Evolutionary conservation across 495 filamentous ascomycete species (phyloP).

Genomic region (Trichoderma asperelloides): DNA sequence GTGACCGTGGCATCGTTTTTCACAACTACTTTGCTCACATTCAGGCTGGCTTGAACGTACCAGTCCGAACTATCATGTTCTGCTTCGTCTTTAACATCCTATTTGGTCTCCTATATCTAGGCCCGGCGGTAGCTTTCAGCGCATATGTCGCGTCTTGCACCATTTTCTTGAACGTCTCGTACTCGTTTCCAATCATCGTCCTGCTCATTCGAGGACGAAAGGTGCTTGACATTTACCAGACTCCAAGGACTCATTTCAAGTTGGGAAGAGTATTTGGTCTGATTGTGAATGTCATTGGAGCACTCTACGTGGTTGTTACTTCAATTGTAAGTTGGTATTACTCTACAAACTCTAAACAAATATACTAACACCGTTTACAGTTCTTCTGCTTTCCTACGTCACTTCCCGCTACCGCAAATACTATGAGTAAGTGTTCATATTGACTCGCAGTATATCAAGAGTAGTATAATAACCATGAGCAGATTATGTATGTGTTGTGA

Average conservation of each 20-base stretch:
- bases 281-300: slow-evolving; percentile 19
- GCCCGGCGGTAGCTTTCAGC: slow-evolving; percentile 25
- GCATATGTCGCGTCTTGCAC: slow-evolving; percentile 26
- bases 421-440: slow-evolving; percentile 20
- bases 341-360: neutral
- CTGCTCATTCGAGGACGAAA: slow-evolving; percentile 23
- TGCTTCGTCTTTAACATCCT: slow-evolving; percentile 26
- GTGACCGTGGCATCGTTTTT: slow-evolving; percentile 45
- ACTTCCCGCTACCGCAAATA: slow-evolving; percentile 20
- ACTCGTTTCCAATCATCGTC: slow-evolving; percentile 22
- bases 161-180: slow-evolving; percentile 28
- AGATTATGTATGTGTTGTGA: slow-evolving; percentile 28
- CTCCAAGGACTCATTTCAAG: slow-evolving; percentile 16
- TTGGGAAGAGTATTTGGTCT: slow-evolving; percentile 18
- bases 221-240: slow-evolving; percentile 16
- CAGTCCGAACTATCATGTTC: slow-evolving; percentile 24
- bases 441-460: neutral
- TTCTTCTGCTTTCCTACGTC: slow-evolving; percentile 27
- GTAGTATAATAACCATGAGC: neutral
- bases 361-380: slow-evolving; percentile 15
- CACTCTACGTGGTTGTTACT: slow-evolving; percentile 24
- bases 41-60: slow-evolving; percentile 20
- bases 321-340: slow-evolving; percentile 19
- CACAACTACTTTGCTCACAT: slow-evolving; percentile 29
- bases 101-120: slow-evolving; percentile 27